A percentile compares a stretch with the other conserved stretches of the same genome.
These are phyloP conservation scores for Pythium dissimile DNA, from an alignment of 352 stramenopile species.

Conservation along the genomic window DNA sequence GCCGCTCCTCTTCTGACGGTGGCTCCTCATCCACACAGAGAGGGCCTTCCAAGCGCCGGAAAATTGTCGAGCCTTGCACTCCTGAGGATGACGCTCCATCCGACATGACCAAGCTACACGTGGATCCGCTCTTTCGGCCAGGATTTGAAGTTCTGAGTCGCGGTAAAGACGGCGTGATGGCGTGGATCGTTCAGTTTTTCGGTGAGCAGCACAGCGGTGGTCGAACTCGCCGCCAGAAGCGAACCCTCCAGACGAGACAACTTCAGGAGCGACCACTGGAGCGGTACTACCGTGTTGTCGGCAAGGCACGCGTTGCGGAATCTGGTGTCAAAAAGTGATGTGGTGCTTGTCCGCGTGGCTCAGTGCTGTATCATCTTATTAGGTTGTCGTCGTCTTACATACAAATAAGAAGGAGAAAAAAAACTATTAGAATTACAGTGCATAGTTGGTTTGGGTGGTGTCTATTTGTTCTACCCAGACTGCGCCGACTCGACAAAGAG, in stretches of 20 bases:
- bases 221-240: constrained; percentile 64
- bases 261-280: constrained; percentile 62
- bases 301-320: constrained; percentile 40
- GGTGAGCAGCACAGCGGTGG: constrained; percentile 53
- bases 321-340: constrained; percentile 20
- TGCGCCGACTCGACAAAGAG: constrained; percentile 70
- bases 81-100: constrained; percentile 15
- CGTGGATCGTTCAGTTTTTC: constrained; percentile 76
- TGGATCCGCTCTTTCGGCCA: constrained; percentile 77
- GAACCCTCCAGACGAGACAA: constrained; percentile 22
- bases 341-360: not conserved
- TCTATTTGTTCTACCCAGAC: constrained; percentile 17
- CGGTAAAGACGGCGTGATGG: constrained; percentile 66
- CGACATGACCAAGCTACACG: constrained; percentile 27
- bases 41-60: constrained; percentile 19
- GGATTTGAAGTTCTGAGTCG: constrained; percentile 77
- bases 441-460: constrained; percentile 3
- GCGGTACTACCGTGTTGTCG: constrained; percentile 71
- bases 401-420: constrained; percentile 2
- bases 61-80: constrained; percentile 16
- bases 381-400: not conserved
- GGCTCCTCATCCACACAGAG: constrained; percentile 1
- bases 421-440: constrained; percentile 16
- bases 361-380: too few relatives aligned
- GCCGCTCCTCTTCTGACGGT: constrained; percentile 26